Base-by-base conservation (phyloP, 768 basidiomycete species). In the Tricholoma hemisulphureum region DNA sequence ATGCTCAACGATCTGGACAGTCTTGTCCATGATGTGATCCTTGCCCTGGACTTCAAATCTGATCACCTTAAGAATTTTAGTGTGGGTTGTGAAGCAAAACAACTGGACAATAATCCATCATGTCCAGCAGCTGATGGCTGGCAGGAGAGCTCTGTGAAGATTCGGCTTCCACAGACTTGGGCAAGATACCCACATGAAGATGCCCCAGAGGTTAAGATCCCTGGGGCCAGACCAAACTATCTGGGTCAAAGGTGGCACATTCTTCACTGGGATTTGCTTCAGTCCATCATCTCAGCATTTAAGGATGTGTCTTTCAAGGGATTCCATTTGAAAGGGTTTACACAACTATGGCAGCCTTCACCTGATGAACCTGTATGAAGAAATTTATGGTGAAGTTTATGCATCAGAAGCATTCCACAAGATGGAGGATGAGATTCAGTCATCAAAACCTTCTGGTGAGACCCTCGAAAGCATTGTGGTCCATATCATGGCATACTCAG, bases 311-410 rank as follows among this genome's bases (percentile, higher is more conserved):
- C 48, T 13, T 24, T 49, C 6, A 16, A 31, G 3, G 31, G 11
- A 3, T 48, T 39, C 26, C 45, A 56, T 26, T 28, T 26, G 45
- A 16, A 23, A 10, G 48, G 55, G 5, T 56, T 26, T 18, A 18
- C 26, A 18, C 48, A 43, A 2, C 50, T 49, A 6, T 39, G 34
- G 39, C 37, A 56, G 9, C 37, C 8, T 16, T 56, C 21, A 16
- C 11, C 10, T 1, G 8, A 32, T 23, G 24, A 57, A 32, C 37
- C 20, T 3, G 37, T 18, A n/a, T 11, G 41, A 55, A 28, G 18
- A 9, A 1, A 32, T 55, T 11, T 55, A 55, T 46, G 54, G 54
- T 6, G 23, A 55, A n/a, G 54, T 21, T 6, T 54, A 43, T 54
- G 43, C 53, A 2, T 16, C n/a, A 37, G 13, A 20, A 16, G 18